phyloP scores from a whole-genome alignment of 1,139 yeast genomes.

The Kurtzmaniella quercitrusa region DNA sequence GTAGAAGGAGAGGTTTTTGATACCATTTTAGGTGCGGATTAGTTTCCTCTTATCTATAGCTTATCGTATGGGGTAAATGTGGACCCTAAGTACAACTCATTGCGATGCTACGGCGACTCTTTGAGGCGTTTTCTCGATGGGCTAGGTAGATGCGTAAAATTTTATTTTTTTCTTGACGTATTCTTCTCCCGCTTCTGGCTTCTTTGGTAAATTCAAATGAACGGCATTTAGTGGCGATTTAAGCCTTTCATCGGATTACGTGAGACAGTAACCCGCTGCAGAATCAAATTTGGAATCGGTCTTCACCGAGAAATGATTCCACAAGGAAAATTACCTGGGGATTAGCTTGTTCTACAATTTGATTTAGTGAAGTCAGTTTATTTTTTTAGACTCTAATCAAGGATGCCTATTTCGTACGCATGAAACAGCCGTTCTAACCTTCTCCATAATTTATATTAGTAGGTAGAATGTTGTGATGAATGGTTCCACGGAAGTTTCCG shows the following conservation, averaged over 20 bases:
- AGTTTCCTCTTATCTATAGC: background rate
- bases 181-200: background rate
- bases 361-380: too few relatives aligned
- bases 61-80: background rate
- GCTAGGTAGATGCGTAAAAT: background rate
- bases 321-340: too few relatives aligned
- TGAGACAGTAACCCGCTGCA: background rate
- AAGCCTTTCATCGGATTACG: too few relatives aligned
- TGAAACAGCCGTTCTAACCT: background rate
- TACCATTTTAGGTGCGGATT: background rate
- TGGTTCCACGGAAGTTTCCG: too few relatives aligned
- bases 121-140: conserved; percentile 1
- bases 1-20: background rate
- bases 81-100: conserved; percentile 7
- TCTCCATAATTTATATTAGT: too few relatives aligned
- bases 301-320: too few relatives aligned
- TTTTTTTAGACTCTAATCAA: background rate
- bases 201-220: background rate
- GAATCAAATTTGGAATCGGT: background rate
- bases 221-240: background rate
- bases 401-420: background rate
- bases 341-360: too few relatives aligned
- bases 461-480: too few relatives aligned
- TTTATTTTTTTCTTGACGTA: background rate
- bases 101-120: conserved; percentile 7